A percentile compares a stretch with the other conserved stretches of the same genome.
phyloP scores from a whole-genome alignment of 805 yeast species.

The Candida yuanshanica region DNA sequence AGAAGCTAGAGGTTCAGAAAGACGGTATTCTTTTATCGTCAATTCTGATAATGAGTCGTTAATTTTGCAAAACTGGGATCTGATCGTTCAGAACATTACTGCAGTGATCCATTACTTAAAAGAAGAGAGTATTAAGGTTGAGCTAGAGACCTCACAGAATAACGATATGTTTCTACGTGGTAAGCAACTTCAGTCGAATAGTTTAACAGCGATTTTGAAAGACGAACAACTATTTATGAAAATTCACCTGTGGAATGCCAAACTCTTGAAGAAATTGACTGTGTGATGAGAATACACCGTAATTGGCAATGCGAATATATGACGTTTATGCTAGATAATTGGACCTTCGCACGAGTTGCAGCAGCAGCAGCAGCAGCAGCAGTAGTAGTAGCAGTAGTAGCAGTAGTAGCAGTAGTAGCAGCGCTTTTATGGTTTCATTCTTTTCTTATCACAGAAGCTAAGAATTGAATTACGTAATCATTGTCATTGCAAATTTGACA shows the following conservation, averaged over 20 bases:
- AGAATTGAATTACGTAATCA: background rate
- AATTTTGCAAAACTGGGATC: conserved; percentile 50
- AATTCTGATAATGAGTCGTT: conserved; percentile 49
- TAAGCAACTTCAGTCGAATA: conserved; percentile 47
- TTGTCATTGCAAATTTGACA: too few relatives aligned
- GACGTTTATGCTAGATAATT: too few relatives aligned
- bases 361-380: too few relatives aligned
- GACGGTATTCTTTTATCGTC: conserved; percentile 58
- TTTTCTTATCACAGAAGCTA: background rate
- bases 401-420: too few relatives aligned
- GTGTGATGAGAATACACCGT: too few relatives aligned
- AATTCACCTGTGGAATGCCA: conserved; percentile 60
- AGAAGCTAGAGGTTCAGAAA: conserved; percentile 69
- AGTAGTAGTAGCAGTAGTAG: too few relatives aligned
- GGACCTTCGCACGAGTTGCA: too few relatives aligned
- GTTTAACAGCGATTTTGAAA: conserved; percentile 47
- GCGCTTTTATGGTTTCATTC: too few relatives aligned
- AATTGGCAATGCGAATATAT: too few relatives aligned
- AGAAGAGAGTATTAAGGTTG: conserved; percentile 23
- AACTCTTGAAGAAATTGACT: conserved; percentile 34
- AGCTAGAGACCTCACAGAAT: conserved; percentile 23
- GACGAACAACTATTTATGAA: conserved; percentile 50
- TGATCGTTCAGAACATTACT: conserved; percentile 36
- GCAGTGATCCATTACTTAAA: conserved; percentile 37
- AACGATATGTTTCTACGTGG: conserved; percentile 53